phyloP scores from a whole-genome alignment of 106 monocot species.

The Triglochin maritima region DNA sequence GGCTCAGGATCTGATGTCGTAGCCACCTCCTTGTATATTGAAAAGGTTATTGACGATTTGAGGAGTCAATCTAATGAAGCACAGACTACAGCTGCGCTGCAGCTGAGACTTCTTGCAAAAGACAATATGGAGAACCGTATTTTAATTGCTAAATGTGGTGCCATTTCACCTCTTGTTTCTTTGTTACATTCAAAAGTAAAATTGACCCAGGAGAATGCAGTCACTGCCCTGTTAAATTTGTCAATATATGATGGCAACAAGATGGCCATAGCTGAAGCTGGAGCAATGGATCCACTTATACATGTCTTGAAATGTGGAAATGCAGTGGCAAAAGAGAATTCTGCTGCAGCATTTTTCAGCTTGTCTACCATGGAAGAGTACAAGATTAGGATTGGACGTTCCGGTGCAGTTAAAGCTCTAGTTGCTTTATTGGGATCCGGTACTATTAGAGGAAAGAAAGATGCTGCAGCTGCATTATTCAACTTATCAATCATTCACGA shows the following conservation, averaged over 20 bases:
- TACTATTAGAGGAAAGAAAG: conserved; percentile 65
- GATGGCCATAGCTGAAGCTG: conserved; percentile 46
- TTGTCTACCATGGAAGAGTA: conserved; percentile 63
- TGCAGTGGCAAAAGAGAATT: conserved; percentile 54
- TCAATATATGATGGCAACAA: conserved; percentile 63
- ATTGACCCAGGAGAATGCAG: conserved; percentile 66
- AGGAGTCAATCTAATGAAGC: conserved; percentile 28
- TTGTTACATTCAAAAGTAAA: conserved; percentile 44
- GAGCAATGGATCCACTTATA: conserved; percentile 65
- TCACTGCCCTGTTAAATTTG: conserved; percentile 74
- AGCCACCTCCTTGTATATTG: conserved; percentile 24
- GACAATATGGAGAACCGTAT: conserved; percentile 58
- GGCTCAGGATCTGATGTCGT: conserved; percentile 22
- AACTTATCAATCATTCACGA: conserved; percentile 60
- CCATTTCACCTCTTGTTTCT: conserved; percentile 41
- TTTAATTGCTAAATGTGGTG: conserved; percentile 60
- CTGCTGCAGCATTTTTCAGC: conserved; percentile 74
- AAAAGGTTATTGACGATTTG: conserved; percentile 44
- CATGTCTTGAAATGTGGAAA: conserved; percentile 53
- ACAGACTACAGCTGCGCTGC: conserved; percentile 38
- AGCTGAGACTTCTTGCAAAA: conserved; percentile 55
- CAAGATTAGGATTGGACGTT: conserved; percentile 55
- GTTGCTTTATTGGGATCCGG: conserved; percentile 56
- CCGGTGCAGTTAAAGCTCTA: conserved; percentile 48
- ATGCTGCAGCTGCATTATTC: conserved; percentile 79